Evolutionary conservation across 805 yeast species (phyloP).

Genomic region (Suhomyces sp.): DNA sequence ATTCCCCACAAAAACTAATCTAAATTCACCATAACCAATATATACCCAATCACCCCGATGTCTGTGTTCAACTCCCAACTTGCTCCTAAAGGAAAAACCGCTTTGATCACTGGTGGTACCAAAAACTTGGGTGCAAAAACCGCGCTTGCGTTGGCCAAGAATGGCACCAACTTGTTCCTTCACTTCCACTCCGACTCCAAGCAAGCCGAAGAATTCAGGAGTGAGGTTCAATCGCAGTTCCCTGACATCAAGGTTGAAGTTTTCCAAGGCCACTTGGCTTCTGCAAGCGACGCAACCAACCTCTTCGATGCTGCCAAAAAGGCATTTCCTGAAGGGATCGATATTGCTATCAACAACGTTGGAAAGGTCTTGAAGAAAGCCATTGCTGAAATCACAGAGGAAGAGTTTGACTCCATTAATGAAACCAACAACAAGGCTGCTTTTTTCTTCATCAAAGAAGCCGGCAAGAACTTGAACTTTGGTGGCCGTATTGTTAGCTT

Average conservation of each 20-base stretch:
- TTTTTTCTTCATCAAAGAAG: slow-evolving; percentile 59
- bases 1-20: too few relatives aligned
- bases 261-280: slow-evolving; percentile 43
- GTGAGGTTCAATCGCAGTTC: slow-evolving; percentile 32
- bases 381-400: slow-evolving; percentile 48
- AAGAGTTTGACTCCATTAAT: slow-evolving; percentile 57
- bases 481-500: slow-evolving; percentile 55
- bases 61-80: slow-evolving; percentile 29
- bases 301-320: slow-evolving; percentile 47
- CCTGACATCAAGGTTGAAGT: slow-evolving; percentile 40
- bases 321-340: slow-evolving; percentile 48
- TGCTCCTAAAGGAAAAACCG: slow-evolving; percentile 49
- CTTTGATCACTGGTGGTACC: slow-evolving; percentile 59
- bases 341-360: slow-evolving; percentile 66
- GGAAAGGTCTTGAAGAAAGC: slow-evolving; percentile 68
- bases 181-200: slow-evolving; percentile 53
- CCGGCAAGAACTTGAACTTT: slow-evolving; percentile 49
- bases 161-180: slow-evolving; percentile 53
- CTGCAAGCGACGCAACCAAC: slow-evolving; percentile 40
- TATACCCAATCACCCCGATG: too few relatives aligned
- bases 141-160: slow-evolving; percentile 52
- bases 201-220: slow-evolving; percentile 36
- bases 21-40: too few relatives aligned
- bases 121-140: slow-evolving; percentile 60
- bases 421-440: slow-evolving; percentile 57